Base-by-base conservation (phyloP, 805 yeast species). In the Candida andamanensis region DNA sequence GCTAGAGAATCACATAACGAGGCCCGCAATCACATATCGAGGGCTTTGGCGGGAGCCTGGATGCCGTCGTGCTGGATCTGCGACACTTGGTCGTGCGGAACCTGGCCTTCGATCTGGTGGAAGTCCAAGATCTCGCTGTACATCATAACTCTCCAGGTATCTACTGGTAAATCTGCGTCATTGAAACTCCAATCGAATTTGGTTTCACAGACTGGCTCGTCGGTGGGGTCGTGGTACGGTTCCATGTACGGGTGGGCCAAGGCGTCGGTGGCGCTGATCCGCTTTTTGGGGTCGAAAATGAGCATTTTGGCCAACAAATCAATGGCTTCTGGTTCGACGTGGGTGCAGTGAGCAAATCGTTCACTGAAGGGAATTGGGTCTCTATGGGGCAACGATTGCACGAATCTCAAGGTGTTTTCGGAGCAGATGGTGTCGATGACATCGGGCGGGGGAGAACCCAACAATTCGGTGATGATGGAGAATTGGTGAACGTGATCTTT, bases 81-180 rank as follows among this genome's bases (percentile, higher is more conserved):
- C 15, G 50, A 45, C 8, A 28, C n/a, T 39, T 32, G 24, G n/a
- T 33, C 36, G 15, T 33, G 32, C 14, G 27, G 31, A 18, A 29
- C 35, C 24, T 50, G 54, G 15, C 53, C 51, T 16, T 38, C 52
- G 37, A 84, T 85, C 57, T 87, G 95, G 60, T 90, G 97, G 74
- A 87, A 90, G 56, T 90, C 97, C 45, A 92, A 69, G 41, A 90
- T 92, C 62, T 90, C 98, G 32, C 95, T 82, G 63, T 92, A 92
- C 95, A 92, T 90, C 97, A 92, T 90, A 13, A 87, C 95, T 64
- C 95, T 79, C 98, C 98, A 90, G 10, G 96, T 86, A 52, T 92
- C 97, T 12, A 92, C 92, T 3, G 97, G 97, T 48, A 90, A 71
- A 59, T 90, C 98, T 0, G 96, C 97, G 47, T 94, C 97, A 57